Percentiles rank a stretch among this genome's conserved stretches.
These are phyloP conservation scores for Phytophthora crassamura DNA, from an alignment of 352 stramenopile species.

Conservation along the genomic window DNA sequence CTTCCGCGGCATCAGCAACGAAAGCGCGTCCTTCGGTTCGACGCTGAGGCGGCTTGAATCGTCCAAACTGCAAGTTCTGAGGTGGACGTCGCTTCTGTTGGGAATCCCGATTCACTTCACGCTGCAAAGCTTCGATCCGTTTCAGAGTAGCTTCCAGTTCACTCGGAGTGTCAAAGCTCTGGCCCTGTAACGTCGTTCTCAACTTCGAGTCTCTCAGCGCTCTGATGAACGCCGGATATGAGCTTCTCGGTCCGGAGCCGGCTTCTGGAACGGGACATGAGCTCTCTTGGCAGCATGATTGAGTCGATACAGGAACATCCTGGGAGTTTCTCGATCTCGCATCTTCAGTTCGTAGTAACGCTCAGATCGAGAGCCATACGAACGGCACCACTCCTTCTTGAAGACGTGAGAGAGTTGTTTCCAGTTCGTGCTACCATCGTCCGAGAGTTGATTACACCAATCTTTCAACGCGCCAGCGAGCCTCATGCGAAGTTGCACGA, in stretches of 20 bases:
- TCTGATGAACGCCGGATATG: constrained; percentile 1
- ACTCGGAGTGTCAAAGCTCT: not conserved
- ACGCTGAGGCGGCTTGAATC: not conserved
- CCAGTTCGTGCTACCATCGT: not conserved
- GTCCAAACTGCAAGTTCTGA: not conserved
- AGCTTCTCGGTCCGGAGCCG: not conserved
- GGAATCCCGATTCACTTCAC: not conserved
- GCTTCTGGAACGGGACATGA: not conserved
- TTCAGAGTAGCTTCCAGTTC: not conserved
- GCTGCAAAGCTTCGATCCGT: not conserved
- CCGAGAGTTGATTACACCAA: not conserved
- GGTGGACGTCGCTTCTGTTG: not conserved
- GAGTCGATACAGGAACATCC: no score
- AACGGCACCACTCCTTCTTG: no score
- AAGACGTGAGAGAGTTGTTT: no score
- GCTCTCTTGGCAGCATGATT: not conserved
- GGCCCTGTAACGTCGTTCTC: not conserved
- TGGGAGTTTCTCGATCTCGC: no score
- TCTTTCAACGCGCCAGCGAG: not conserved
- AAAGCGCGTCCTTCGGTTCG: not conserved
- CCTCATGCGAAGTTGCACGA: not conserved
- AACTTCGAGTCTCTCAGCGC: not conserved
- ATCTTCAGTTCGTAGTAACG: no score
- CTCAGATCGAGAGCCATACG: no score
- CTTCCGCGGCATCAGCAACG: not conserved